Evolutionary conservation across 2,329 filamentous ascomycete species (phyloP).

Genomic region (Ophiostoma australiae): DNA sequence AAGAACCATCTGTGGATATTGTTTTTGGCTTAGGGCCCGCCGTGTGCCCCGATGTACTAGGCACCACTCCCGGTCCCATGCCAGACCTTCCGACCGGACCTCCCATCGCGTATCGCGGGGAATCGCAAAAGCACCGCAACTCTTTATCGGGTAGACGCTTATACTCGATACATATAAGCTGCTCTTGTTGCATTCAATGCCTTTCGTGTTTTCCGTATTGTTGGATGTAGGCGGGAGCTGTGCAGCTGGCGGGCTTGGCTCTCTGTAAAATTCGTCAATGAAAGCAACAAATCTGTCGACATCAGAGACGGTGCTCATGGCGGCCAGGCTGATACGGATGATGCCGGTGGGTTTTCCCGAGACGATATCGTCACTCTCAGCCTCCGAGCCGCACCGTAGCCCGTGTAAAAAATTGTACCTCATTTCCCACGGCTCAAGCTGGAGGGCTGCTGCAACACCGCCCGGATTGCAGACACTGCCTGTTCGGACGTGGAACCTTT

Average conservation of each 20-base stretch:
- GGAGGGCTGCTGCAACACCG: slow-evolving; percentile 69
- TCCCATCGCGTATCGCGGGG: slow-evolving; percentile 64
- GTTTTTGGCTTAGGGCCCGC: slow-evolving; percentile 80
- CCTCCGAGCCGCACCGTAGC: slow-evolving; percentile 75
- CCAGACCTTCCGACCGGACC: slow-evolving; percentile 73
- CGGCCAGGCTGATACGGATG: slow-evolving; percentile 78
- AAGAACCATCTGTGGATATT: slow-evolving; percentile 80
- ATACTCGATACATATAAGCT: slow-evolving; percentile 40
- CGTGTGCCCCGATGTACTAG: slow-evolving; percentile 82
- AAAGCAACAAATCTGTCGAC: slow-evolving; percentile 68
- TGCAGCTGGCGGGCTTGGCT: background rate
- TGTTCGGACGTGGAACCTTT: slow-evolving; percentile 77
- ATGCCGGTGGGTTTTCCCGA: slow-evolving; percentile 83
- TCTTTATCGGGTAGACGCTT: slow-evolving; percentile 87
- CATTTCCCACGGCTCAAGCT: slow-evolving; percentile 74
- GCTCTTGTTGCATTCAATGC: background rate
- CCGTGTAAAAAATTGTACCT: slow-evolving; percentile 78
- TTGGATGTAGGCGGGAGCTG: background rate
- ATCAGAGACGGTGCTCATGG: slow-evolving; percentile 78
- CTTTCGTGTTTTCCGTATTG: background rate
- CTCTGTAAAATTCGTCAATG: slow-evolving; percentile 61
- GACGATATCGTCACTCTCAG: slow-evolving; percentile 70
- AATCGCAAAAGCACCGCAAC: slow-evolving; percentile 74
- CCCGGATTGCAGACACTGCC: slow-evolving; percentile 91
- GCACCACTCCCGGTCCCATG: slow-evolving; percentile 97